A percentile compares a stretch with the other conserved stretches of the same genome.
Evolutionary conservation across 2,329 filamentous ascomycete genomes (phyloP).

Genomic region (Geosmithia putterillii): DNA sequence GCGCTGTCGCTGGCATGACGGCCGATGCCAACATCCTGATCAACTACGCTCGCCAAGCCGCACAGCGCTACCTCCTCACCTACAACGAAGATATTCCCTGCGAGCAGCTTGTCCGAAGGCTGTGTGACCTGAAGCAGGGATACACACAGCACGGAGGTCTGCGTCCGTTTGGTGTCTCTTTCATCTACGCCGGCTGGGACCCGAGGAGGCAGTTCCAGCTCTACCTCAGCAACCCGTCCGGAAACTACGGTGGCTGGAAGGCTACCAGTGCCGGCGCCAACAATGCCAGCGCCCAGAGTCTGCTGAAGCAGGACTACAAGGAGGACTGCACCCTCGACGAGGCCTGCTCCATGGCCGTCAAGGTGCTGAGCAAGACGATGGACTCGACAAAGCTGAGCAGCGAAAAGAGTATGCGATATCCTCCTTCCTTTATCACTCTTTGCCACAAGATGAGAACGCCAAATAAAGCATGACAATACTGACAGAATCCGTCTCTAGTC

Average conservation of each 20-base stretch:
- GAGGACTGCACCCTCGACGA: slow-evolving; percentile 94
- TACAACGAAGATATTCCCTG: slow-evolving; percentile 99
- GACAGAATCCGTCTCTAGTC: slow-evolving; percentile 39
- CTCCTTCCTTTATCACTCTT: too few species aligned
- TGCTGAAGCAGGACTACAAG: slow-evolving; percentile 99
- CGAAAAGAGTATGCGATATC: slow-evolving; percentile 81
- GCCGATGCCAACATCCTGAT: slow-evolving; percentile 99
- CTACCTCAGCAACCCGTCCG: slow-evolving; percentile 96
- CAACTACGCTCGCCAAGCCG: slow-evolving; percentile 96
- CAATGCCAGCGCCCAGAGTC: slow-evolving; percentile 91
- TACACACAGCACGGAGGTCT: slow-evolving; percentile 99
- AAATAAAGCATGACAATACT: slow-evolving; percentile 5
- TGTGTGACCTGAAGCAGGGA: slow-evolving; percentile 97
- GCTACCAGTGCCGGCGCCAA: slow-evolving; percentile 96
- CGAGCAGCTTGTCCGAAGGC: slow-evolving; percentile 90
- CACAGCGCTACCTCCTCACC: slow-evolving; percentile 93
- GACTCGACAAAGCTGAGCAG: slow-evolving; percentile 97
- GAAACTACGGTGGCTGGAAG: slow-evolving; percentile 99
- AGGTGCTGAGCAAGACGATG: slow-evolving; percentile 99
- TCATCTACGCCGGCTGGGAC: slow-evolving; percentile 99
- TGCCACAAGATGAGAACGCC: not conserved
- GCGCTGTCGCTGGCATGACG: slow-evolving; percentile 96
- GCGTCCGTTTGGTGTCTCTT: slow-evolving; percentile 93
- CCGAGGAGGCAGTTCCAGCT: slow-evolving; percentile 94
- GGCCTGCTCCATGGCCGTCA: slow-evolving; percentile 93